phyloP scores from a whole-genome alignment of 768 basidiomycete species.

The Hysterangium stoloniferum region DNA sequence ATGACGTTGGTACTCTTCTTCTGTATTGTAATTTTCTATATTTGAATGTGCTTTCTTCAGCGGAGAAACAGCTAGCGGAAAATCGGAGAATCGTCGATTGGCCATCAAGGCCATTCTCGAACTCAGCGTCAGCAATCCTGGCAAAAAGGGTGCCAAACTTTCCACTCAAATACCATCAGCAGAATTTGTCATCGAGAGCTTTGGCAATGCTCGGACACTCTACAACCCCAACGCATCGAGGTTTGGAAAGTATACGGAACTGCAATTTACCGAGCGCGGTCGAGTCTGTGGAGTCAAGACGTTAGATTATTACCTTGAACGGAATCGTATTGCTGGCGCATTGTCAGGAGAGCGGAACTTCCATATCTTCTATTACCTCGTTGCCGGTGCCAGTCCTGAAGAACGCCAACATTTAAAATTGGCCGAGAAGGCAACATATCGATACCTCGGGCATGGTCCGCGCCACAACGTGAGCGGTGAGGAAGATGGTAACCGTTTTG shows the following conservation, averaged over 20 bases:
- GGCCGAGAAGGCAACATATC: conserved; percentile 69
- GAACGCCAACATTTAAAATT: conserved; percentile 86
- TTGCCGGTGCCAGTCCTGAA: conserved; percentile 82
- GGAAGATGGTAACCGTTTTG: conserved; percentile 84
- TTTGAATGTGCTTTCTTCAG: conserved; percentile 32
- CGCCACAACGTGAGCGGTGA: conserved; percentile 45
- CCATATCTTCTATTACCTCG: conserved; percentile 96
- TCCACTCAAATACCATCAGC: conserved; percentile 81
- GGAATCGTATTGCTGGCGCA: conserved; percentile 79
- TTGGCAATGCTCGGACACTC: conserved; percentile 86
- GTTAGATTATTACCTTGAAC: conserved; percentile 92
- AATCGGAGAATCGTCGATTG: conserved; percentile 85
- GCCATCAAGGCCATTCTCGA: conserved; percentile 90
- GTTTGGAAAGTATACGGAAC: conserved; percentile 96
- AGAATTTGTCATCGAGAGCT: conserved; percentile 92
- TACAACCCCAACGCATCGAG: conserved; percentile 94
- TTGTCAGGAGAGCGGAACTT: conserved; percentile 94
- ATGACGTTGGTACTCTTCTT: conserved; percentile 54
- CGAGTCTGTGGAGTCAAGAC: conserved; percentile 87
- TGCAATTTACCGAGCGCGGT: conserved; percentile 92
- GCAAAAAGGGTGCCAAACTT: conserved; percentile 93
- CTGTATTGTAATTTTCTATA: not conserved
- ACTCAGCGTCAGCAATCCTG: conserved; percentile 76
- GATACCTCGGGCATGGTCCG: conserved; percentile 71
- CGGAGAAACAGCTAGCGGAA: conserved; percentile 89